phyloP scores from a whole-genome alignment of 2,329 filamentous ascomycete genomes.

The Chaetomiaceae sp. region DNA sequence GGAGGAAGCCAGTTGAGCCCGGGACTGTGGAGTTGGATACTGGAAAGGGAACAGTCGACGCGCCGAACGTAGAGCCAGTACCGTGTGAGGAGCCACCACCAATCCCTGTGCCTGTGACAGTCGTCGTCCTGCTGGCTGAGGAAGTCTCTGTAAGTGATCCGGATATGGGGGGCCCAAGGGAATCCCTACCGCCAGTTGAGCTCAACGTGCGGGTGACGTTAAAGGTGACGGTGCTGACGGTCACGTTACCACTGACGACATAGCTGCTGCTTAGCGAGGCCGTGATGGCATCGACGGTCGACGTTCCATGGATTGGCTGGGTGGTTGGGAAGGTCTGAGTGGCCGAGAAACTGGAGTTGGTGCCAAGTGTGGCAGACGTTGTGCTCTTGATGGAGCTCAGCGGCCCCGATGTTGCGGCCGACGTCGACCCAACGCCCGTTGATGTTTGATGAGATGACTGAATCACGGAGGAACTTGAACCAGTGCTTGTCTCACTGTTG shows the following conservation, averaged over 20 bases:
- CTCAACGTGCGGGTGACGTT: background rate
- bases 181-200: background rate
- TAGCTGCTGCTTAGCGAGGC: background rate
- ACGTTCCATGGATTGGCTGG: constrained; percentile 1
- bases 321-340: background rate
- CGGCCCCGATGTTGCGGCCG: background rate
- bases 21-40: constrained; percentile 8
- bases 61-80: background rate
- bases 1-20: background rate
- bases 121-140: background rate
- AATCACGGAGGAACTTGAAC: background rate
- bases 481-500: background rate
- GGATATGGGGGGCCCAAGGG: background rate
- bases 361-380: background rate
- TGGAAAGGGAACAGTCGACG: constrained; percentile 12
- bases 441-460: constrained; percentile 1
- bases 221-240: background rate
- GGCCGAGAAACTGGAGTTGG: background rate
- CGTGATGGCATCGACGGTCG: constrained; percentile 9
- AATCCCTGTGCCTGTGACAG: background rate
- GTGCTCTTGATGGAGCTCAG: background rate
- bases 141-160: background rate
- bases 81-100: background rate
- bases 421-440: background rate
- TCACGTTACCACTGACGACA: background rate